A percentile compares a stretch with the other conserved stretches of the same genome.
Conservation (phyloP, 495 filamentous ascomycete species). For the Echria macrotheca region DNA sequence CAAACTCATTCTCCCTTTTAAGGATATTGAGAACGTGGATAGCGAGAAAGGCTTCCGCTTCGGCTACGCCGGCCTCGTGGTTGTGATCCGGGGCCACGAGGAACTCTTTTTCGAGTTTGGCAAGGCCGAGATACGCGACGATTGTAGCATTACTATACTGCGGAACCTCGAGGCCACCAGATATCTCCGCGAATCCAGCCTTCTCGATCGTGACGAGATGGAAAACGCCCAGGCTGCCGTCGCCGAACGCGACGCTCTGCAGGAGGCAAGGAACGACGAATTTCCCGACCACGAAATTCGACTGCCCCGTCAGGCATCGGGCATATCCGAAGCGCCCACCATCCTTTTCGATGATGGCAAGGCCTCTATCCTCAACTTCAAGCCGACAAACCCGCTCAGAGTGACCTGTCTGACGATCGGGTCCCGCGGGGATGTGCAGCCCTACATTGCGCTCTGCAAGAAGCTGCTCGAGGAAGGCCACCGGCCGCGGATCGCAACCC, state of each 20-base stretch:
- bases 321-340: conserved; percentile 54
- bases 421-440: conserved; percentile 92
- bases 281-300: conserved; percentile 53
- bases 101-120: conserved; percentile 96
- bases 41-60: conserved; percentile 95
- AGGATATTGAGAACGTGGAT: conserved; percentile 87
- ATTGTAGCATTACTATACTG: conserved; percentile 77
- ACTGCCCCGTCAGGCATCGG: conserved; percentile 47
- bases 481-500: conserved; percentile 81
- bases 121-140: conserved; percentile 69
- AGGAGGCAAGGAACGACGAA: conserved; percentile 66
- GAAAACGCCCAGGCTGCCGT: conserved; percentile 71
- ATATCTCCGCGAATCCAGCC: conserved; percentile 65
- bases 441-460: conserved; percentile 95
- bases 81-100: conserved; percentile 89
- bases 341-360: conserved; percentile 89
- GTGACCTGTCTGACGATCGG: conserved; percentile 95
- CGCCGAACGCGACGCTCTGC: conserved; percentile 74
- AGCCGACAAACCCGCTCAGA: conserved; percentile 72
- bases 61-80: conserved; percentile 84
- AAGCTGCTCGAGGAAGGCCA: conserved; percentile 85
- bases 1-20: conserved; percentile 86
- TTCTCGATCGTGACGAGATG: conserved; percentile 63
- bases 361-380: conserved; percentile 92
- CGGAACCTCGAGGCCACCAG: conserved; percentile 67